Conservation (phyloP, 768 basidiomycete genomes). For the Pulveroboletus sp. region DNA sequence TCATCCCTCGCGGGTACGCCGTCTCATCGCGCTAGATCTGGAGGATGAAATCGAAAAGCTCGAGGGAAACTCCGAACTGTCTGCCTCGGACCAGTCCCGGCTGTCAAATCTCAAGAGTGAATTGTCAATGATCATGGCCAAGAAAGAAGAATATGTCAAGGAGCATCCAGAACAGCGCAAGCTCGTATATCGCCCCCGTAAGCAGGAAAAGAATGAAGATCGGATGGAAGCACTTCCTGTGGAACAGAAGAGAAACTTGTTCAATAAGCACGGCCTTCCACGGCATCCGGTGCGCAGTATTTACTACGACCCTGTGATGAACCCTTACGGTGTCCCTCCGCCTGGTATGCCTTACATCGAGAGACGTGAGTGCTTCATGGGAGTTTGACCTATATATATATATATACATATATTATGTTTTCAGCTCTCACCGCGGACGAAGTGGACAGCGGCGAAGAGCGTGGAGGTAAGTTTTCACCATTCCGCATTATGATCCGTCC, state of each 20-base stretch:
- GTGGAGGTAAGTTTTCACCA: slow-evolving; percentile 34
- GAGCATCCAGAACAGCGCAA: slow-evolving; percentile 92
- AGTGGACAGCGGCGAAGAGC: slow-evolving; percentile 59
- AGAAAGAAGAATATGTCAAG: slow-evolving; percentile 87
- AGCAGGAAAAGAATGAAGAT: slow-evolving; percentile 38
- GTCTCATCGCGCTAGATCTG: slow-evolving; percentile 49
- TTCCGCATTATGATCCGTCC: background rate
- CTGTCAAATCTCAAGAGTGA: slow-evolving; percentile 72
- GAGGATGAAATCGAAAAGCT: slow-evolving; percentile 76
- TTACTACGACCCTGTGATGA: slow-evolving; percentile 91
- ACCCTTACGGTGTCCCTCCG: slow-evolving; percentile 89
- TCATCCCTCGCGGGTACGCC: background rate
- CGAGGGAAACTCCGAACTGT: slow-evolving; percentile 43
- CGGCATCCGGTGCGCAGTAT: slow-evolving; percentile 88
- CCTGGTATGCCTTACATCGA: slow-evolving; percentile 97
- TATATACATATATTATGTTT: slow-evolving; percentile 8
- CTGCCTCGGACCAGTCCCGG: slow-evolving; percentile 57
- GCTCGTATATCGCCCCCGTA: slow-evolving; percentile 68
- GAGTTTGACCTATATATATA: background rate
- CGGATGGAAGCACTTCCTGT: slow-evolving; percentile 39
- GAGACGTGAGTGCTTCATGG: slow-evolving; percentile 54
- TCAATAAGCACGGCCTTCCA: slow-evolving; percentile 81
- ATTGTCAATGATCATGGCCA: slow-evolving; percentile 72
- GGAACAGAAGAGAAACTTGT: slow-evolving; percentile 58
- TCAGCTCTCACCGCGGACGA: slow-evolving; percentile 62